Evolutionary conservation across 2,329 filamentous ascomycete species (phyloP).

Genomic region (Phialocephala subalpina): DNA sequence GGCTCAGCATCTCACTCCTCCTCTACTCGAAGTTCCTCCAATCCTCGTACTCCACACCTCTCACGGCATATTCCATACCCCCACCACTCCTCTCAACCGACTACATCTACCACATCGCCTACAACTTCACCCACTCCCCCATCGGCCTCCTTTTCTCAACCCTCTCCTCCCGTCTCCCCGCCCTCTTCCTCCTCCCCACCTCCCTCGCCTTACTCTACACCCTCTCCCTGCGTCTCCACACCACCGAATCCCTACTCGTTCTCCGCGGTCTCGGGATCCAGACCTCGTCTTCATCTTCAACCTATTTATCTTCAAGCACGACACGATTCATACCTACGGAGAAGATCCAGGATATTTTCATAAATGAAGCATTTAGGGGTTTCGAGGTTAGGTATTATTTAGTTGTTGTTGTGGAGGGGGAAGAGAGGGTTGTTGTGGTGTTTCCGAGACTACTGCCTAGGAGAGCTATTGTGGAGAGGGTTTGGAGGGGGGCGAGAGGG

Average conservation of each 20-base stretch:
- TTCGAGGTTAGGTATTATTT: conserved; percentile 93
- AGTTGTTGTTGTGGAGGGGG: conserved; percentile 87
- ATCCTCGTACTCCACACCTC: conserved; percentile 28
- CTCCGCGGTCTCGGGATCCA: conserved; percentile 91
- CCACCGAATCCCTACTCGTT: conserved; percentile 86
- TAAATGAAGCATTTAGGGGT: conserved; percentile 93
- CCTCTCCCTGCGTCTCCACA: conserved; percentile 56
- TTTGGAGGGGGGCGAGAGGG: conserved; percentile 85
- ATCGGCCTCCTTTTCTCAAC: conserved; percentile 45
- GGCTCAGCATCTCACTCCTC: conserved; percentile 53
- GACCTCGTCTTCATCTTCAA: conserved; percentile 75
- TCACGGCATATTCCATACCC: conserved; percentile 9
- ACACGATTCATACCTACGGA: conserved; percentile 90
- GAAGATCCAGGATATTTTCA: conserved; percentile 90
- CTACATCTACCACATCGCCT: conserved; percentile 41
- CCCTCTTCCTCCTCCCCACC: conserved; percentile 50
- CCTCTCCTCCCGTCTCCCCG: conserved; percentile 47
- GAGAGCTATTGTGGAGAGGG: conserved; percentile 79
- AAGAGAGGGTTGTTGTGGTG: conserved; percentile 90
- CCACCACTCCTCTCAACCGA: conserved; percentile 29
- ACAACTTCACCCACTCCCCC: conserved; percentile 38
- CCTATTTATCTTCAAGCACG: conserved; percentile 68
- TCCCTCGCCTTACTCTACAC: conserved; percentile 51
- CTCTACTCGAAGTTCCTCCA: conserved; percentile 57
- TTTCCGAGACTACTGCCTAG: conserved; percentile 84